A percentile compares a stretch with the other conserved stretches of the same genome.
Evolutionary conservation across 495 filamentous ascomycete species (phyloP).

Genomic region (Neurospora terricola): DNA sequence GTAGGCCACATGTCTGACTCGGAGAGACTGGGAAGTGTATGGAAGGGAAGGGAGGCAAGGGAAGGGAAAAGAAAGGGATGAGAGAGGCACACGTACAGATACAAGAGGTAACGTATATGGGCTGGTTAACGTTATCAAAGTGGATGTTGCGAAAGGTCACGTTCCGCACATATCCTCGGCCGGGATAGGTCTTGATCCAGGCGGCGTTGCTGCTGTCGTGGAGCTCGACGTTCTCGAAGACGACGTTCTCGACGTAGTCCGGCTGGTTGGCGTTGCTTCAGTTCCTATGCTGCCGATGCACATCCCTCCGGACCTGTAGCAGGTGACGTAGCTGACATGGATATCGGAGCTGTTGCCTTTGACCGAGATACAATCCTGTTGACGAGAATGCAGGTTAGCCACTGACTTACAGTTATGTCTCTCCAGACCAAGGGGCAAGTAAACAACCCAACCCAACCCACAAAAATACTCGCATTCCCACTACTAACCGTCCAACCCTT

Average conservation of each 20-base stretch:
- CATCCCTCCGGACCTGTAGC: conserved; percentile 31
- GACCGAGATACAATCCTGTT: conserved; percentile 48
- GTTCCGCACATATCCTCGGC: conserved; percentile 36
- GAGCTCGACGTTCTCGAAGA: conserved; percentile 32
- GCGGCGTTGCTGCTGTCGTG: conserved; percentile 41
- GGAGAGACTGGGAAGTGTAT: not conserved
- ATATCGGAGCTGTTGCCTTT: conserved; percentile 52
- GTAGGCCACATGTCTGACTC: too few species aligned
- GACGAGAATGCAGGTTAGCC: not conserved
- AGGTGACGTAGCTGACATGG: conserved; percentile 28
- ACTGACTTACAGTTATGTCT: not conserved
- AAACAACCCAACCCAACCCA: not conserved
- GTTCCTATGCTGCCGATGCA: conserved; percentile 29
- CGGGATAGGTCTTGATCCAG: conserved; percentile 47
- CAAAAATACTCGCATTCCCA: not conserved
- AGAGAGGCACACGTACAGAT: conserved; percentile 28
- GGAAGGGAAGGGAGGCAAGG: not conserved
- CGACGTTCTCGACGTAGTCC: conserved; percentile 29
- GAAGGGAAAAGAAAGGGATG: not conserved
- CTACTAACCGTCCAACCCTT: not conserved
- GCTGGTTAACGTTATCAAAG: conserved; percentile 40
- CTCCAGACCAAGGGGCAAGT: not conserved
- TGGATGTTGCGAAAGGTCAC: conserved; percentile 42
- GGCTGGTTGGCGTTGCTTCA: conserved; percentile 21
- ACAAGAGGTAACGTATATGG: conserved; percentile 49